These are phyloP conservation scores for Mycena alexandri DNA, from an alignment of 768 basidiomycete species.

Conservation along the genomic window DNA sequence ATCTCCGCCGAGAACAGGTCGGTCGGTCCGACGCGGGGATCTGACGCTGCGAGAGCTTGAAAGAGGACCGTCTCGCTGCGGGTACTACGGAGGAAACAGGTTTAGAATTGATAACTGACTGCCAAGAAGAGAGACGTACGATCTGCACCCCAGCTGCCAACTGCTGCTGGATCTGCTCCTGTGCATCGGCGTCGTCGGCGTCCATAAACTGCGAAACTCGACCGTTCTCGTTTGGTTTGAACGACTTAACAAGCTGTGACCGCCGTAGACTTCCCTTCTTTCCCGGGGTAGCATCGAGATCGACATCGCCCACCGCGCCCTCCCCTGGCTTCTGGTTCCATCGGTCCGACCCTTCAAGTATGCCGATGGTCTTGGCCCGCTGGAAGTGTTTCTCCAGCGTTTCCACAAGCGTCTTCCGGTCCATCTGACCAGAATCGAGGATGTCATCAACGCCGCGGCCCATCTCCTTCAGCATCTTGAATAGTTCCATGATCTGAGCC, in stretches of 20 bases:
- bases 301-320: slow-evolving; percentile 65
- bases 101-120: neutral
- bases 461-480: slow-evolving; percentile 92
- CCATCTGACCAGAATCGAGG: slow-evolving; percentile 73
- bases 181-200: slow-evolving; percentile 85
- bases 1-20: slow-evolving; percentile 57
- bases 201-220: slow-evolving; percentile 90
- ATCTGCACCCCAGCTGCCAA: slow-evolving; percentile 80
- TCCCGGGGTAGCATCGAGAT: slow-evolving; percentile 69
- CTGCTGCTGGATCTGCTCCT: slow-evolving; percentile 90
- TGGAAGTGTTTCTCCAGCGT: slow-evolving; percentile 87
- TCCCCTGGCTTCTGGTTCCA: slow-evolving; percentile 53
- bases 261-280: slow-evolving; percentile 60
- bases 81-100: slow-evolving; percentile 60
- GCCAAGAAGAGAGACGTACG: slow-evolving; percentile 55
- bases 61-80: slow-evolving; percentile 68
- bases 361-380: slow-evolving; percentile 85
- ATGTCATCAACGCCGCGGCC: slow-evolving; percentile 83
- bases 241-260: slow-evolving; percentile 44
- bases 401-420: slow-evolving; percentile 84
- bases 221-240: slow-evolving; percentile 59
- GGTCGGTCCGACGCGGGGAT: slow-evolving; percentile 72
- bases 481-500: slow-evolving; percentile 92
- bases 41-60: slow-evolving; percentile 78
- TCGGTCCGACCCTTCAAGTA: slow-evolving; percentile 74